Conservation (phyloP, 2,329 filamentous ascomycete genomes). For the Fusarium keratoplasticum region DNA sequence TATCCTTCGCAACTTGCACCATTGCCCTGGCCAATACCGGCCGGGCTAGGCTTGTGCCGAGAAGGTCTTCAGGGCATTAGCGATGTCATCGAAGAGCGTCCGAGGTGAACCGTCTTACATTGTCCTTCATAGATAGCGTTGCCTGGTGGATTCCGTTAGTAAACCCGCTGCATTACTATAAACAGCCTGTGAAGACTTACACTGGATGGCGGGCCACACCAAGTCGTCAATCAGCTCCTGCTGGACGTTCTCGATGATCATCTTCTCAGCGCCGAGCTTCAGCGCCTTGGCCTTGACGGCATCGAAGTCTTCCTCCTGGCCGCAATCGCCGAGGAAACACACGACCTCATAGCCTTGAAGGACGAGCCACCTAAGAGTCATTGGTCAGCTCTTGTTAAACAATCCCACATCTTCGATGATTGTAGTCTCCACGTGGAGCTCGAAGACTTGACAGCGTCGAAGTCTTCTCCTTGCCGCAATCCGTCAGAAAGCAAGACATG, state of each 20-base stretch:
- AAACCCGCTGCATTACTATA: background rate
- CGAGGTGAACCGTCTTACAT: constrained; percentile 44
- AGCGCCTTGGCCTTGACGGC: constrained; percentile 76
- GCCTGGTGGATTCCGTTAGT: background rate
- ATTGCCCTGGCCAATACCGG: constrained; percentile 72
- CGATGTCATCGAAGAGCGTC: background rate
- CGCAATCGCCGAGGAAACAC: constrained; percentile 69
- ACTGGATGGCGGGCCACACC: constrained; percentile 80
- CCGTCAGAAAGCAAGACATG: background rate
- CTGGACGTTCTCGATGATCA: constrained; percentile 71
- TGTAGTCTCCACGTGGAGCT: constrained; percentile 2
- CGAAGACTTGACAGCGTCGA: constrained; percentile 6
- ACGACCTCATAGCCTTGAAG: constrained; percentile 44
- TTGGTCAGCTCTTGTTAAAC: constrained; percentile 3
- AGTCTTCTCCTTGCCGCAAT: background rate
- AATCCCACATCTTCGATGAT: constrained; percentile 1
- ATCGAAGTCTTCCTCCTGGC: constrained; percentile 78
- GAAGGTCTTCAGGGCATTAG: constrained; percentile 36
- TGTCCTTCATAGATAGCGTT: constrained; percentile 45
- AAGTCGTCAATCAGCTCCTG: constrained; percentile 81
- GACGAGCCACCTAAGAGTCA: constrained; percentile 51
- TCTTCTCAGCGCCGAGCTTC: constrained; percentile 49
- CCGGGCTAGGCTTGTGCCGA: constrained; percentile 69
- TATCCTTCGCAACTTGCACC: constrained; percentile 49
- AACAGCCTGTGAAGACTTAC: constrained; percentile 41